Percentiles rank a stretch among this genome's conserved stretches.
Conservation (phyloP, 495 filamentous ascomycete genomes). For the Daldinia vernicosa region DNA sequence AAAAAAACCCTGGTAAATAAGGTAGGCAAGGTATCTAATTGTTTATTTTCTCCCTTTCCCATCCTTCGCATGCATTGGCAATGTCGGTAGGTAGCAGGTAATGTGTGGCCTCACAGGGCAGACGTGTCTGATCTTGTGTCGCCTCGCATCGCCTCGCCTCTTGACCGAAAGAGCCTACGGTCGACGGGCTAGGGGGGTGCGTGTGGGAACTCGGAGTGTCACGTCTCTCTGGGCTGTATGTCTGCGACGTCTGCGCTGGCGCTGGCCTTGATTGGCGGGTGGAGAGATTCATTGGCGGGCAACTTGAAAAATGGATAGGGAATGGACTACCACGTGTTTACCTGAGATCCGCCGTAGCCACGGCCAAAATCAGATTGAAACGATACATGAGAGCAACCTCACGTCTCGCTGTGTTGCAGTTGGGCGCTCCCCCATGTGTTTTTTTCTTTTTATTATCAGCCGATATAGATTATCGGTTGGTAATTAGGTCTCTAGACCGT, state of each 20-base stretch:
- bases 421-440: constrained; percentile 34
- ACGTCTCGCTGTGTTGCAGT: constrained; percentile 28
- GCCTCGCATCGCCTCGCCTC: constrained; percentile 43
- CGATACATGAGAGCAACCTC: constrained; percentile 36
- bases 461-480: constrained; percentile 39
- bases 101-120: constrained; percentile 41
- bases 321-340: constrained; percentile 45
- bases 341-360: constrained; percentile 50
- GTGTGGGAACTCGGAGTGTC: constrained; percentile 43
- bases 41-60: constrained; percentile 23
- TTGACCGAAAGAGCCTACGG: constrained; percentile 44
- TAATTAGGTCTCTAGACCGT: constrained; percentile 39
- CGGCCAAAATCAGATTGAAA: constrained; percentile 46
- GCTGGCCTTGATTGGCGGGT: constrained; percentile 46
- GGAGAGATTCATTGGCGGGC: constrained; percentile 39
- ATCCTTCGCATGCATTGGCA: constrained; percentile 32
- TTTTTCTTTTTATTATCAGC: constrained; percentile 33
- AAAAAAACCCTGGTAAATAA: constrained; percentile 17
- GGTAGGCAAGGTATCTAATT: constrained; percentile 15
- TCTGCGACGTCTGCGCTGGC: constrained; percentile 48
- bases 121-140: constrained; percentile 45
- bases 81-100: constrained; percentile 42
- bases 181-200: constrained; percentile 42
- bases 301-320: constrained; percentile 38
- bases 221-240: constrained; percentile 43